Conservation (phyloP, 345 rosid species). For the Hirschfeldia incana region DNA sequence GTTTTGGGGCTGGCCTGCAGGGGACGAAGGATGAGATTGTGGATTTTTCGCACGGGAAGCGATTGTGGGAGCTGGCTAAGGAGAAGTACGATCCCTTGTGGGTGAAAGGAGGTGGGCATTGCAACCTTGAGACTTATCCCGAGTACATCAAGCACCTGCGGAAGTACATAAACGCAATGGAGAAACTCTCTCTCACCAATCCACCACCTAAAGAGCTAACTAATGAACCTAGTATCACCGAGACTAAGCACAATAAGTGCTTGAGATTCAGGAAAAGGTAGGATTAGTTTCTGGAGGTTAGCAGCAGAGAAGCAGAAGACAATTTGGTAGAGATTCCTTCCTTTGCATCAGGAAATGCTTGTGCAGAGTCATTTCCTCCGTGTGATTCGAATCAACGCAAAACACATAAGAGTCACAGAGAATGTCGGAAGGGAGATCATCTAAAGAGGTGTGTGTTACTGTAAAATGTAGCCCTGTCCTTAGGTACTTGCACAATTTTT, state of each 20-base stretch:
- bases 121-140: conserved; percentile 93
- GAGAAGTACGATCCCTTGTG: conserved; percentile 92
- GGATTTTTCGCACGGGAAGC: conserved; percentile 83
- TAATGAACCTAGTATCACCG: conserved; percentile 56
- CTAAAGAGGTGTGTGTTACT: conserved; percentile 11
- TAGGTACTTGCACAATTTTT: conserved; percentile 1
- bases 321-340: conserved; percentile 13
- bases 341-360: conserved; percentile 15
- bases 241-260: conserved; percentile 64
- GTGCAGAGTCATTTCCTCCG: conserved; percentile 17
- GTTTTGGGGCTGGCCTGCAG: conserved; percentile 41
- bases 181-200: conserved; percentile 66
- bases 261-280: conserved; percentile 62
- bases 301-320: conserved; percentile 18
- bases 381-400: conserved; percentile 9
- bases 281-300: conserved; percentile 6
- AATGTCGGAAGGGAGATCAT: background rate
- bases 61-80: conserved; percentile 89
- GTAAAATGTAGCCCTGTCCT: conserved; percentile 20
- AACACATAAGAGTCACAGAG: background rate
- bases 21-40: conserved; percentile 92
- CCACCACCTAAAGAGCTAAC: conserved; percentile 52
- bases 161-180: conserved; percentile 83
- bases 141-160: conserved; percentile 88
- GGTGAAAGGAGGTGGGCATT: conserved; percentile 98